Percentiles rank a stretch among this genome's conserved stretches.
Evolutionary conservation across 1,284 basidiomycete species (phyloP).

Genomic region (Phylloporus sp.): DNA sequence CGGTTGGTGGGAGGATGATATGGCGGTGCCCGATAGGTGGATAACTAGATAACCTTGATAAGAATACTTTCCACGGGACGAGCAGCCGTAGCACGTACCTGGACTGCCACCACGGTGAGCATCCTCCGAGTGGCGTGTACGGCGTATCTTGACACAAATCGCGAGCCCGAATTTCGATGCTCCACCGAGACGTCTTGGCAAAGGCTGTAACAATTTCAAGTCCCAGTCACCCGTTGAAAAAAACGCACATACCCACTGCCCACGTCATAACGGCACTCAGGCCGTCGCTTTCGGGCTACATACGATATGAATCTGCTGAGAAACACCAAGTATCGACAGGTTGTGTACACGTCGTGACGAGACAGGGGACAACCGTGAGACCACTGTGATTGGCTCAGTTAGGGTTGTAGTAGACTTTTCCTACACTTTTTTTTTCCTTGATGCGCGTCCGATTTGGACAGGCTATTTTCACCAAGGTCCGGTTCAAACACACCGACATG

Average conservation of each 20-base stretch:
- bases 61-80: neutral
- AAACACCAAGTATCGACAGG: neutral
- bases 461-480: neutral
- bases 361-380: neutral
- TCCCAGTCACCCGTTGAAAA: neutral
- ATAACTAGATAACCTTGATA: conserved; percentile 5
- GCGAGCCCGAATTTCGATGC: too few species aligned
- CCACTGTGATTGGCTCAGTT: neutral
- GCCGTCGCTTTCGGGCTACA: neutral
- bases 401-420: too few species aligned
- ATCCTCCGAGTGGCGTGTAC: neutral
- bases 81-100: neutral
- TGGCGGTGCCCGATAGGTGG: conserved; percentile 6
- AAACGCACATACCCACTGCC: too few species aligned
- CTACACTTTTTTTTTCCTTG: too few species aligned
- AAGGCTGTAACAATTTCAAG: too few species aligned
- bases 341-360: neutral
- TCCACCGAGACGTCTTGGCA: too few species aligned
- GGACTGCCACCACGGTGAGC: neutral
- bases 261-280: neutral
- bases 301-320: neutral
- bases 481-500: conserved; percentile 30
- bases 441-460: conserved; percentile 35
- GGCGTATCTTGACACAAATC: neutral
- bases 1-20: neutral